These are phyloP conservation scores for Scopulariopsis brevicaulis DNA, from an alignment of 2,329 filamentous ascomycete genomes.

Conservation along the genomic window DNA sequence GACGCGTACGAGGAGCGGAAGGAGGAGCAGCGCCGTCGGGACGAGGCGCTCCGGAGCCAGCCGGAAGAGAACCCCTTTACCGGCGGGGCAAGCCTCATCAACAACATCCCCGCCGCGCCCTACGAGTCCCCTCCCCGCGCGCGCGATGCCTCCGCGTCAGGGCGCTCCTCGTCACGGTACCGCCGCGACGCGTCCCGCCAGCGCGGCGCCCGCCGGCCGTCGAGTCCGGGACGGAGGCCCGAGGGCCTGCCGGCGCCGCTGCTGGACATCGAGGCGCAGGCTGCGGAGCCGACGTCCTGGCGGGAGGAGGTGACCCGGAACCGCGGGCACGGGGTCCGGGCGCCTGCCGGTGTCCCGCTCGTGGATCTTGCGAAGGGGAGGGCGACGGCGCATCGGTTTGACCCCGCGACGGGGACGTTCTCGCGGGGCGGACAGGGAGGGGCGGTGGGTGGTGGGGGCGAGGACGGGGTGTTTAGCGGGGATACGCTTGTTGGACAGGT, in stretches of 20 bases:
- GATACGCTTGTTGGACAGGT: neutral
- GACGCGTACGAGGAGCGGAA: constrained; percentile 35
- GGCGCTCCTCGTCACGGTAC: constrained; percentile 10
- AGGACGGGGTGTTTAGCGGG: neutral
- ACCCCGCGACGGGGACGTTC: neutral
- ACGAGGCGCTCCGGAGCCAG: neutral
- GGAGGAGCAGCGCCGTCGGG: constrained; percentile 12
- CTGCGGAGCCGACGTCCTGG: constrained; percentile 44
- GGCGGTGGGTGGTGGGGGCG: neutral
- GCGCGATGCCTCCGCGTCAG: constrained; percentile 9
- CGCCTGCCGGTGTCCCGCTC: constrained; percentile 27
- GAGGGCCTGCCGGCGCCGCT: constrained; percentile 32
- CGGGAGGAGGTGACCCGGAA: constrained; percentile 28
- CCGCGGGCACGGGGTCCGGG: constrained; percentile 34
- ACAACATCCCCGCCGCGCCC: constrained; percentile 16
- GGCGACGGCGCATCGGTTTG: neutral
- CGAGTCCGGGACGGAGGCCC: constrained; percentile 13
- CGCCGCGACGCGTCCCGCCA: constrained; percentile 10
- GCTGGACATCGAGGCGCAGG: constrained; percentile 51
- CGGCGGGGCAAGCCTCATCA: constrained; percentile 45
- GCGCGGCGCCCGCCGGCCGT: constrained; percentile 8
- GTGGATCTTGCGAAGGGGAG: constrained; percentile 31
- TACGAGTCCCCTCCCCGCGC: constrained; percentile 6
- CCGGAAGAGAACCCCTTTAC: constrained; percentile 30
- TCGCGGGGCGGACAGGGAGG: neutral